Conservation (phyloP, 106 monocot genomes). For the Allium sativum region DNA sequence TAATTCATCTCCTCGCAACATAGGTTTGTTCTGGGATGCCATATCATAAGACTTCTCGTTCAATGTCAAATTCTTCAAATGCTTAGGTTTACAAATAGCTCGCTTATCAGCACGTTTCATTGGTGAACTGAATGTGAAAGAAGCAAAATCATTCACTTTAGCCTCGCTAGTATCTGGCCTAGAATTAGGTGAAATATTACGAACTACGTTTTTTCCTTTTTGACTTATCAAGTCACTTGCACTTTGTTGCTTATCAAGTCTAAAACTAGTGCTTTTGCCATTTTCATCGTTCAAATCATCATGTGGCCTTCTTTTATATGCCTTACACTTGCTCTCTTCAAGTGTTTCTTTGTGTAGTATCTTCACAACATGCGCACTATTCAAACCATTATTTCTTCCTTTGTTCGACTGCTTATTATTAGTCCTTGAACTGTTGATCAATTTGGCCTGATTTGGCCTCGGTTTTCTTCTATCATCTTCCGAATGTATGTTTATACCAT, state of each 20-base stretch:
- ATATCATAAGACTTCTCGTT: slow-evolving; percentile 9
- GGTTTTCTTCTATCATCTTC: neutral
- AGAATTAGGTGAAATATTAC: slow-evolving; percentile 6
- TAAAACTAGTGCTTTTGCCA: slow-evolving; percentile 5
- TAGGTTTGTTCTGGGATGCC: slow-evolving; percentile 7
- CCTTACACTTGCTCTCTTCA: slow-evolving; percentile 20
- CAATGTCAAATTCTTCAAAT: neutral
- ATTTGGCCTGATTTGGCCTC: neutral
- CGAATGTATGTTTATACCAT: neutral
- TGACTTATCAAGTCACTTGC: slow-evolving; percentile 2
- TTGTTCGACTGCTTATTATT: neutral
- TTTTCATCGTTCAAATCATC: slow-evolving; percentile 10
- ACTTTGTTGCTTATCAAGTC: slow-evolving; percentile 9
- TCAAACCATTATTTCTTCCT: neutral
- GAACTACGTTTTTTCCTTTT: slow-evolving; percentile 12
- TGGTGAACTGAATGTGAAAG: slow-evolving; percentile 46
- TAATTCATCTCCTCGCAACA: slow-evolving; percentile 20
- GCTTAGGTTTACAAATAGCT: neutral
- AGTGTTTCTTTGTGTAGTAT: neutral
- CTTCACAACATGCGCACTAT: neutral
- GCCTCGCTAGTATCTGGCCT: slow-evolving; percentile 4
- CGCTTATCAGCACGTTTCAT: slow-evolving; percentile 9
- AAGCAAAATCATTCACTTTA: slow-evolving; percentile 20
- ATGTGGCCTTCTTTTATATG: slow-evolving; percentile 32
- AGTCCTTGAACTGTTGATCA: neutral